These are phyloP conservation scores for Cyberlindnera nakhonratchasimensis DNA, from an alignment of 805 yeast species.

Conservation along the genomic window DNA sequence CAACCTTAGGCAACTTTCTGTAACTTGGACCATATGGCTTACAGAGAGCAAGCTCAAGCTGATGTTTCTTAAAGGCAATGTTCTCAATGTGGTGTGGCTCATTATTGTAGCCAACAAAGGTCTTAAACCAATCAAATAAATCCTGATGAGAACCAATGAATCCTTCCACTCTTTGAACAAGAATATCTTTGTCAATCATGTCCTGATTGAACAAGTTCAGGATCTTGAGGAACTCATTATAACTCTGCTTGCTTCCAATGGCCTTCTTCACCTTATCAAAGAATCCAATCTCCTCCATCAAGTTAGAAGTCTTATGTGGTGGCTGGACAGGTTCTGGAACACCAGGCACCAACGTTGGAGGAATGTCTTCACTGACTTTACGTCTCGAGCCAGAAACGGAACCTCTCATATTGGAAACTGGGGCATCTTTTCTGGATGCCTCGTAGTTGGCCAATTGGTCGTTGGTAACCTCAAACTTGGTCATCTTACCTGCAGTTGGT, in stretches of 20 bases:
- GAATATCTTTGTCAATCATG: slow-evolving; percentile 75
- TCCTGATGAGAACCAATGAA: slow-evolving; percentile 81
- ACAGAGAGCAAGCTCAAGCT: slow-evolving; percentile 82
- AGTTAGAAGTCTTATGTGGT: slow-evolving; percentile 51
- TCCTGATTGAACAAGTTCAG: slow-evolving; percentile 87
- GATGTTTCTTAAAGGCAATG: slow-evolving; percentile 83
- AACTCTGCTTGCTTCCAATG: slow-evolving; percentile 83
- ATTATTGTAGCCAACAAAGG: slow-evolving; percentile 85
- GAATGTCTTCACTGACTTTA: slow-evolving; percentile 37
- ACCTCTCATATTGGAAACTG: slow-evolving; percentile 35
- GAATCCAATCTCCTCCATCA: slow-evolving; percentile 82
- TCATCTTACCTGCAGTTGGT: slow-evolving; percentile 38
- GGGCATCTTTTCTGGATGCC: slow-evolving; percentile 28
- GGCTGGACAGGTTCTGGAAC: slow-evolving; percentile 77
- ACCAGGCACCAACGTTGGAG: slow-evolving; percentile 72
- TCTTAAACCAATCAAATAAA: slow-evolving; percentile 85
- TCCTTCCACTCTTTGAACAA: slow-evolving; percentile 80
- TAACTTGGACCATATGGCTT: slow-evolving; percentile 95
- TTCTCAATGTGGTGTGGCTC: slow-evolving; percentile 85
- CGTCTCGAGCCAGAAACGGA: slow-evolving; percentile 26
- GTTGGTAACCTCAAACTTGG: slow-evolving; percentile 15
- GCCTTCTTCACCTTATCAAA: slow-evolving; percentile 90
- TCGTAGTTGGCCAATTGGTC: slow-evolving; percentile 18
- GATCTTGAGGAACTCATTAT: slow-evolving; percentile 88
- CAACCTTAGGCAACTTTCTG: slow-evolving; percentile 87